Evolutionary conservation across 2,329 filamentous ascomycete species (phyloP).

Genomic region (Aotearoamyces nothofagi): DNA sequence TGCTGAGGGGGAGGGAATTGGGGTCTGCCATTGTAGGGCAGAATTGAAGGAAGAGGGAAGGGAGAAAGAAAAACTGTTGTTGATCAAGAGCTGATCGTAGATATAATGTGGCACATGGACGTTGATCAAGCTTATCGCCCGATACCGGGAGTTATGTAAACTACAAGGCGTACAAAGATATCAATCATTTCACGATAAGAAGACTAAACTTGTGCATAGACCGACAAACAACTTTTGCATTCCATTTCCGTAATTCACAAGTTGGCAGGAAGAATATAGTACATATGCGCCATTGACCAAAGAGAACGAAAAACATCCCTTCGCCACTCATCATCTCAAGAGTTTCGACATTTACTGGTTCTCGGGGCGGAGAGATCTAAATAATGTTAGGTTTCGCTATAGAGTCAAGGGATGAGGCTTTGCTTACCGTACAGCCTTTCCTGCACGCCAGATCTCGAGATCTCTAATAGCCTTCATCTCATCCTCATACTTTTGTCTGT

Average conservation of each 20-base stretch:
- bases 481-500: conserved; percentile 92
- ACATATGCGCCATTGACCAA: conserved; percentile 17
- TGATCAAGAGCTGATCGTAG: no score
- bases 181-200: no score
- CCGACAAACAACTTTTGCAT: no score
- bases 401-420: conserved; percentile 1
- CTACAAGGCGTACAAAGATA: no score
- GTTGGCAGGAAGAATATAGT: conserved; percentile 16
- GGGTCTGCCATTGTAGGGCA: conserved; percentile 32
- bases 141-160: no score
- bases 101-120: no score
- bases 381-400: conserved; percentile 6
- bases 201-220: no score
- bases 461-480: conserved; percentile 98
- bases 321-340: no score
- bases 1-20: conserved; percentile 50
- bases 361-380: conserved; percentile 65
- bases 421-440: conserved; percentile 81
- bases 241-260: conserved; percentile 15
- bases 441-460: conserved; percentile 97
- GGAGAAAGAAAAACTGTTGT: background rate
- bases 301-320: conserved; percentile 12
- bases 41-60: background rate
- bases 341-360: conserved; percentile 50
- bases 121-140: no score